Conservation (phyloP, 768 basidiomycete species). For the Krasilnikovozyma curviuscula region DNA sequence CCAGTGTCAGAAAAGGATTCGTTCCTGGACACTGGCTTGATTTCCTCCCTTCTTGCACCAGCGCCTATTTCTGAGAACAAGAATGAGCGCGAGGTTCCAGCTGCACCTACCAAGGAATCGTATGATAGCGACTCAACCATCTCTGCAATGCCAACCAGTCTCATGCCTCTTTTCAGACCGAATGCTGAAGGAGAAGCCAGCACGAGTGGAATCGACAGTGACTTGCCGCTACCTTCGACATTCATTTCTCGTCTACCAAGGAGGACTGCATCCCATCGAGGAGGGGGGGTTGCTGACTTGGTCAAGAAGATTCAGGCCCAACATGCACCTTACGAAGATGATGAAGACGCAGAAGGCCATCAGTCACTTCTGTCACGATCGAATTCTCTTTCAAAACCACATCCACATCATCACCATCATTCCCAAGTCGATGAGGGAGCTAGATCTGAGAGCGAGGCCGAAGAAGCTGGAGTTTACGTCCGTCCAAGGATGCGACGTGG, state of each 20-base stretch:
- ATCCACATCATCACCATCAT: neutral
- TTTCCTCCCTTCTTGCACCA: no score
- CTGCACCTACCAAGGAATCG: neutral
- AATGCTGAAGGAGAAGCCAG: conserved; percentile 13
- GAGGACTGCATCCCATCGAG: neutral
- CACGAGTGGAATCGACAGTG: conserved; percentile 22
- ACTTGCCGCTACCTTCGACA: conserved; percentile 4
- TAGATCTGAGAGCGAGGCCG: conserved; percentile 5
- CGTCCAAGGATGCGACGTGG: conserved; percentile 1
- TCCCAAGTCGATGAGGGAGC: neutral
- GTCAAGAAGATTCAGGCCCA: neutral
- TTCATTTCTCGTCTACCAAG: conserved; percentile 1
- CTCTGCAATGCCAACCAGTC: conserved; percentile 19
- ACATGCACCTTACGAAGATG: no score
- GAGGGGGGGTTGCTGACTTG: neutral
- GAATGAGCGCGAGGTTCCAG: no score
- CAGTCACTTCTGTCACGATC: no score
- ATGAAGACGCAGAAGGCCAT: conserved; percentile 6
- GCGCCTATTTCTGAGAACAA: no score
- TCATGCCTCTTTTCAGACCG: neutral
- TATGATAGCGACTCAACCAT: conserved; percentile 31
- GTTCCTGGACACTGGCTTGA: no score
- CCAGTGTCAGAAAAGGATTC: no score
- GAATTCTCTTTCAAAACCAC: neutral
- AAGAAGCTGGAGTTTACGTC: neutral